Base-by-base conservation (phyloP, 2,329 filamentous ascomycete genomes). In the Scedosporium boydii region DNA sequence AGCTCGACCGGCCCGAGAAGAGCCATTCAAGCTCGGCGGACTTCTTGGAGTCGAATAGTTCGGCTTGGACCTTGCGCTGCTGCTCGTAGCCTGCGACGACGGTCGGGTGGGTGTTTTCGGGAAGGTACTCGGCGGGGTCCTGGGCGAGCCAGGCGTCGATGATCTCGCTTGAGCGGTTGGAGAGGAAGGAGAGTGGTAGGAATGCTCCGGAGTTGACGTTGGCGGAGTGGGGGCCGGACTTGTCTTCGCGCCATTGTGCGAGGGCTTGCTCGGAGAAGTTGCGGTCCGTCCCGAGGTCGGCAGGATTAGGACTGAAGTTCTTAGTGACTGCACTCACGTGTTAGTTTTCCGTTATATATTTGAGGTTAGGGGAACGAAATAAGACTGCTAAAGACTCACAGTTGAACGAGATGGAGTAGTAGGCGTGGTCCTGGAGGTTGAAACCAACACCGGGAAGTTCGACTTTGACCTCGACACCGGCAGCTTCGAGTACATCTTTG, bases 391-490 rank as follows among this genome's bases (percentile, higher is more conserved):
- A 9, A 14, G 38, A 60, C 63, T 60, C 14, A 69, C 67, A 10
- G 62, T 60, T 63, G 46, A 58, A 63, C 6, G 60, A 57, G 16
- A 65, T 59, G 65, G 66, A 34, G 74, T 76, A 58, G 29, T 64
- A 59, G 27, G 63, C 53, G 27, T 67, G 81, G 69, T 87, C 82
- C 70, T 84, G 78, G 3, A 87, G 72, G 70, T 86, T 86, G 21
- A 76, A 79, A 3, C 86, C 86, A 6, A 89, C 84, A 44, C 84
- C 86, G 0, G 84, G 85, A 1, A 85, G 75, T 65, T 88, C 79
- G 1, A 77, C 73, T 55, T 84, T 67, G 2, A 85, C 76, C 0
- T 76, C 70, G 62, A 87, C 85, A 6, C 75, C 72, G 63, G 81
- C 71, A 27, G 68, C 64, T n/a, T 67, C 64, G 6, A 78, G 68